phyloP scores from a whole-genome alignment of 2,329 filamentous ascomycete species.

The Neofusicoccum cordaticola region DNA sequence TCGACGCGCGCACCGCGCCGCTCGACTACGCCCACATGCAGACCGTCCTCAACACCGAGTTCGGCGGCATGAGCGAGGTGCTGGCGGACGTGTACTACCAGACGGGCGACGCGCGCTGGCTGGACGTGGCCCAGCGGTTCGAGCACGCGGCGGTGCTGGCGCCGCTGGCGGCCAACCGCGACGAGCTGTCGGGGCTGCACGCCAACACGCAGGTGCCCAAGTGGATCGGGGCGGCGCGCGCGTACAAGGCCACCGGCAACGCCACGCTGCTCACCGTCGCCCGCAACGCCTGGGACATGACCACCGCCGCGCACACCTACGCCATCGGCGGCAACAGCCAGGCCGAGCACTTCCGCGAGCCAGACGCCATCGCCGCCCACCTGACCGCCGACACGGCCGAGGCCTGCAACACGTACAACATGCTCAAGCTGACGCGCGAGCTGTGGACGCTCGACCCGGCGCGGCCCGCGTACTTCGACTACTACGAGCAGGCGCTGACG shows the following conservation, averaged over 20 bases:
- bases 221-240: constrained; percentile 51
- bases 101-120: constrained; percentile 47
- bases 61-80: constrained; percentile 55
- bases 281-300: constrained; percentile 50
- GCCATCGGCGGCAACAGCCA: constrained; percentile 56
- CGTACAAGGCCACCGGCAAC: constrained; percentile 50
- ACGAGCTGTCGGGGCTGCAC: constrained; percentile 48
- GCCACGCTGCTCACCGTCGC: constrained; percentile 49
- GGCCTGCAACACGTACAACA: constrained; percentile 56
- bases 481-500: constrained; percentile 50
- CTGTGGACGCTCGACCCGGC: constrained; percentile 47
- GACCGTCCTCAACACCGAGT: constrained; percentile 48
- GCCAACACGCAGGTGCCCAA: constrained; percentile 56
- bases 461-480: constrained; percentile 50
- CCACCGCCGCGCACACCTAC: constrained; percentile 48
- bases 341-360: constrained; percentile 50
- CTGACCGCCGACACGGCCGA: constrained; percentile 50
- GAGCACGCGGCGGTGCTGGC: constrained; percentile 50
- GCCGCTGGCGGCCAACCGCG: constrained; percentile 46
- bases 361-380: constrained; percentile 47
- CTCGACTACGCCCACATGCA: constrained; percentile 50
- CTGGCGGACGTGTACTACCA: constrained; percentile 49
- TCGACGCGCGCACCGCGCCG: constrained; percentile 46
- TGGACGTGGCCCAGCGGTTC: constrained; percentile 49
- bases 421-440: constrained; percentile 55